These are phyloP conservation scores for Vitis rotundifolia DNA, from an alignment of 164 flowering plant species.

Conservation along the genomic window DNA sequence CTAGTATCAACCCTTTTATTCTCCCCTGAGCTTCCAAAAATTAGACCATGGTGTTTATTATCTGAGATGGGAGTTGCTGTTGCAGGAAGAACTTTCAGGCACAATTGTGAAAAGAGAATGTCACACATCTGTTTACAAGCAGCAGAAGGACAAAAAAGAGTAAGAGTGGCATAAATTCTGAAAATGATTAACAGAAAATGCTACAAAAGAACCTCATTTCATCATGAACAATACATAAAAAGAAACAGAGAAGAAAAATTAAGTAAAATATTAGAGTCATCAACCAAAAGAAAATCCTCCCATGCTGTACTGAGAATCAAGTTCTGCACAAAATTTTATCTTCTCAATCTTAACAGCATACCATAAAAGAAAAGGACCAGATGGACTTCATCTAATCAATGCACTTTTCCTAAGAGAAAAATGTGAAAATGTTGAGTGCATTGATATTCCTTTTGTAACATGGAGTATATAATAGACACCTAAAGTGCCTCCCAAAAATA, in stretches of 20 bases:
- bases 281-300: background rate
- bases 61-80: constrained; percentile 39
- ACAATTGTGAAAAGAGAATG: constrained; percentile 89
- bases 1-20: constrained; percentile 30
- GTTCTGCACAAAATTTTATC: background rate
- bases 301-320: background rate
- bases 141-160: background rate
- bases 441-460: too few species aligned
- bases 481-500: too few species aligned
- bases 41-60: constrained; percentile 29
- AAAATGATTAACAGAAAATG: background rate
- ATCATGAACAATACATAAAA: background rate
- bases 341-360: background rate
- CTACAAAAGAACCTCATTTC: background rate
- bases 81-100: constrained; percentile 67
- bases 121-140: constrained; percentile 82
- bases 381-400: background rate
- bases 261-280: too few species aligned
- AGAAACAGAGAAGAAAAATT: background rate
- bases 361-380: background rate
- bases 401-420: too few species aligned
- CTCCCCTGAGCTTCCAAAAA: constrained; percentile 23
- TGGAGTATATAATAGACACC: too few species aligned
- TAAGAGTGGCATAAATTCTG: background rate
- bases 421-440: too few species aligned